phyloP scores from a whole-genome alignment of 2,329 filamentous ascomycete species.

The Thermothelomyces thermophilus region DNA sequence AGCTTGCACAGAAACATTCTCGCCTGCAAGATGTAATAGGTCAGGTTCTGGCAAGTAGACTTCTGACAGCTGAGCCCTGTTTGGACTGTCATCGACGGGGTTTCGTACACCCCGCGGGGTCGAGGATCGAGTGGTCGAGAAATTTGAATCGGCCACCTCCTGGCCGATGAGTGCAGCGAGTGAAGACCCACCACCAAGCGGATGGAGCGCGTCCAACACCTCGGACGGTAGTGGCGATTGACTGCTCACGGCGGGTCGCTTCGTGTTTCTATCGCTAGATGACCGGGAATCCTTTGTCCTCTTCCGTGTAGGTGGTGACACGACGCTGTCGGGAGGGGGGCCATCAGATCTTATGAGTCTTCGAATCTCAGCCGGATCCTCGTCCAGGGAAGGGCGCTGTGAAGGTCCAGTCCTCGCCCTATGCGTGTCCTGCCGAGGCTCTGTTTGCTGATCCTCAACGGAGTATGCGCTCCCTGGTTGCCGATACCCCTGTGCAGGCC shows the following conservation, averaged over 20 bases:
- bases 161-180: background rate
- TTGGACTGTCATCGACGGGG: background rate
- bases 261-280: background rate
- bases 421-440: background rate
- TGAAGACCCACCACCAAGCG: slow-evolving; percentile 3
- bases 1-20: background rate
- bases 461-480: background rate
- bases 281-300: slow-evolving; percentile 4
- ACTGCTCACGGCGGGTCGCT: slow-evolving; percentile 1
- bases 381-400: background rate
- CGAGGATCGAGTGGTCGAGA: background rate
- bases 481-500: background rate
- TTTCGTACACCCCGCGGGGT: background rate
- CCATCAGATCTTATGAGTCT: background rate
- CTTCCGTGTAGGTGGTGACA: background rate
- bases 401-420: background rate
- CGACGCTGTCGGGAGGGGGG: background rate
- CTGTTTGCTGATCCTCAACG: background rate
- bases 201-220: slow-evolving; percentile 2
- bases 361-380: background rate
- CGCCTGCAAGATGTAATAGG: background rate
- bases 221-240: background rate
- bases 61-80: slow-evolving; percentile 1
- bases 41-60: background rate
- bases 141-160: background rate